Evolutionary conservation across 768 basidiomycete species (phyloP).

Genomic region (Grammothele lineata): DNA sequence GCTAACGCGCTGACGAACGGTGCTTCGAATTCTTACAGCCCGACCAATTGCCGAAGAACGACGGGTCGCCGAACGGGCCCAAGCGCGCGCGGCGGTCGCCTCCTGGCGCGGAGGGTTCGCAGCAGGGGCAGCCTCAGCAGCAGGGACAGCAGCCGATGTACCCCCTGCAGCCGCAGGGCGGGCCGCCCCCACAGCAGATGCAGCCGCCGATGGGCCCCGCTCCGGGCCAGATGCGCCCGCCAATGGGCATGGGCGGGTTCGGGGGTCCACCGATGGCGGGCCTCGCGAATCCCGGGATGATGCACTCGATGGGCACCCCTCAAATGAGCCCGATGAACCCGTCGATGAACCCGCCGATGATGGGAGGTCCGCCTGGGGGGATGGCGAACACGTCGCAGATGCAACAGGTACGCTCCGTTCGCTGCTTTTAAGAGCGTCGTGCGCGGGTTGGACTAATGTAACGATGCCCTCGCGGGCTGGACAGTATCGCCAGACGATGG

Average conservation of each 20-base stretch:
- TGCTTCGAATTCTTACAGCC: slow-evolving; percentile 21
- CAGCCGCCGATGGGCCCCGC: slow-evolving; percentile 35
- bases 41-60: slow-evolving; percentile 25
- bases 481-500: slow-evolving; percentile 38
- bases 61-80: slow-evolving; percentile 29
- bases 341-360: slow-evolving; percentile 36
- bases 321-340: slow-evolving; percentile 22
- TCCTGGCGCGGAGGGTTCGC: slow-evolving; percentile 19
- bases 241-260: too few relatives aligned
- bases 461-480: background rate
- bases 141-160: slow-evolving; percentile 34
- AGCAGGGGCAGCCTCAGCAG: slow-evolving; percentile 27
- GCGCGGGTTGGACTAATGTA: background rate
- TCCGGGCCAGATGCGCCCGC: too few relatives aligned
- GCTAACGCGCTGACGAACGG: too few relatives aligned
- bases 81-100: slow-evolving; percentile 32
- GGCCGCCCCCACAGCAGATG: slow-evolving; percentile 14
- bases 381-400: slow-evolving; percentile 36
- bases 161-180: slow-evolving; percentile 31
- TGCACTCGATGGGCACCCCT: slow-evolving; percentile 29
- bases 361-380: slow-evolving; percentile 29
- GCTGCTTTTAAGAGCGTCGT: background rate
- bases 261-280: too few relatives aligned
- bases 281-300: slow-evolving; percentile 23
- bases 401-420: slow-evolving; percentile 19